phyloP scores from a whole-genome alignment of 2,329 filamentous ascomycete species.

The Teratosphaeria destructans region DNA sequence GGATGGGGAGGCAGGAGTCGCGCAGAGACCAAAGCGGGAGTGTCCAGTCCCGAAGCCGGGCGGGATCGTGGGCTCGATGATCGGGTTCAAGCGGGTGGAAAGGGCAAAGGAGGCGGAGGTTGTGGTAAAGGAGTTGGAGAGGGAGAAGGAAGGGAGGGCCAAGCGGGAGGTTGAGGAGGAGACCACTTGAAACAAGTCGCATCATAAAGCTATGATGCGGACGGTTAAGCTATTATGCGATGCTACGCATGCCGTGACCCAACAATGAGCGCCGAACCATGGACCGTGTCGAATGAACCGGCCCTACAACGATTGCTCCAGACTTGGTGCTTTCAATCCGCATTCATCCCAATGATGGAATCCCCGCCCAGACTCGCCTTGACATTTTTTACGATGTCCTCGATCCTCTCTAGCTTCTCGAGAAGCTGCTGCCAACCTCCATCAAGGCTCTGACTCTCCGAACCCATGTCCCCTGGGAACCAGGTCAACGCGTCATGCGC shows the following conservation, averaged over 20 bases:
- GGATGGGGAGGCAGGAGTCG: constrained; percentile 1
- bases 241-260: background rate
- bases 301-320: background rate
- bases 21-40: constrained; percentile 46
- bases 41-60: constrained; percentile 89
- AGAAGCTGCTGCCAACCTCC: constrained; percentile 21
- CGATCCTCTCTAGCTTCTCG: constrained; percentile 16
- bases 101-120: constrained; percentile 15
- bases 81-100: constrained; percentile 51
- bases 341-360: constrained; percentile 3
- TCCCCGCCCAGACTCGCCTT: background rate
- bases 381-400: constrained; percentile 5
- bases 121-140: constrained; percentile 16
- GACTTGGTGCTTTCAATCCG: background rate
- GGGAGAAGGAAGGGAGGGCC: constrained; percentile 2
- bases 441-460: background rate
- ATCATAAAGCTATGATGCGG: background rate
- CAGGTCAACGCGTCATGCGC: constrained; percentile 17
- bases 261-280: background rate
- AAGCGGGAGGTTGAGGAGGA: background rate
- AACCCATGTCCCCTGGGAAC: constrained; percentile 19
- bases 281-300: background rate
- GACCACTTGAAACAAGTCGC: background rate
- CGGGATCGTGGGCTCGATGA: constrained; percentile 63
- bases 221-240: background rate